These are phyloP conservation scores for Talinum fruticosum DNA, from an alignment of 148 eudicot genomes.

Conservation along the genomic window DNA sequence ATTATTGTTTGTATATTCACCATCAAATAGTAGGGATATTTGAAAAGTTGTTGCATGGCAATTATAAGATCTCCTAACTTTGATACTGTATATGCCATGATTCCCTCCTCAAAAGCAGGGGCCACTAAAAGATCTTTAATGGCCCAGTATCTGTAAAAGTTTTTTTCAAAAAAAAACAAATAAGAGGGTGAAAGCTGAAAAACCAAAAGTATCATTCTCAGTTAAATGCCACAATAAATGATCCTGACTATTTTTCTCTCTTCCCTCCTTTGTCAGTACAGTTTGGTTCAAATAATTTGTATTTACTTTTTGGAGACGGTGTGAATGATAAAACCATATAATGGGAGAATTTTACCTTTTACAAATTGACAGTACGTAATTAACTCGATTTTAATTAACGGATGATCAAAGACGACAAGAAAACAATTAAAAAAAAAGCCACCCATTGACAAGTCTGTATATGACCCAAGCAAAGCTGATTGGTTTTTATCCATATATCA, in stretches of 20 bases:
- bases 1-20: conserved; percentile 21
- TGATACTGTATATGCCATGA: conserved; percentile 32
- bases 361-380: too few relatives aligned
- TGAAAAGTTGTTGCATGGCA: conserved; percentile 32
- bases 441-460: background rate
- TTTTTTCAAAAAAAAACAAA: background rate
- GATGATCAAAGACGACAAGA: too few relatives aligned
- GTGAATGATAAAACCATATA: too few relatives aligned
- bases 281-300: too few relatives aligned
- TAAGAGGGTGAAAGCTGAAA: conserved; percentile 29
- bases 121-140: conserved; percentile 25
- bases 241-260: background rate
- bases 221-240: conserved; percentile 1
- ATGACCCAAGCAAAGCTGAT: conserved; percentile 16
- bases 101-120: conserved; percentile 30
- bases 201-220: conserved; percentile 14
- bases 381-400: too few relatives aligned
- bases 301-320: too few relatives aligned
- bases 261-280: background rate
- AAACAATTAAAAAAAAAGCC: background rate
- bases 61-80: conserved; percentile 19
- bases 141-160: conserved; percentile 31
- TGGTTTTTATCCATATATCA: conserved; percentile 29
- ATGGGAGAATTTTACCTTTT: too few relatives aligned
- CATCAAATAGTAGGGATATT: conserved; percentile 23